These are phyloP conservation scores for Cyclotella cryptica DNA, from an alignment of 108 stramenopile genomes.

Conservation along the genomic window DNA sequence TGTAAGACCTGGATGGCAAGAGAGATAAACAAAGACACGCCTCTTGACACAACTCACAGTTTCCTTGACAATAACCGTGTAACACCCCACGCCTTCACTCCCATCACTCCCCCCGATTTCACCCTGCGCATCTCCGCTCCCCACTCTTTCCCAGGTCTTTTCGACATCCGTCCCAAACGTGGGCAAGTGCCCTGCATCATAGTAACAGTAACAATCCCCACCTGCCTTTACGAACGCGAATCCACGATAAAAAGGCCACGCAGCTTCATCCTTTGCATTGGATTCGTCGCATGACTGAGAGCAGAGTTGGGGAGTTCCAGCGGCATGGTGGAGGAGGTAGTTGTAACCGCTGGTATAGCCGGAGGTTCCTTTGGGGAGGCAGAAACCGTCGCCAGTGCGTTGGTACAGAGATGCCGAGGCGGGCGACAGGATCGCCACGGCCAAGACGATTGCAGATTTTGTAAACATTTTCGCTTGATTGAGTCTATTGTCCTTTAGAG, in stretches of 20 bases:
- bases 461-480: too few relatives aligned
- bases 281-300: background rate
- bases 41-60: background rate
- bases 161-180: background rate
- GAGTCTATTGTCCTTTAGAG: too few relatives aligned
- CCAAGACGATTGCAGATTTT: too few relatives aligned
- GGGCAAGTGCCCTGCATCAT: conserved; percentile 2
- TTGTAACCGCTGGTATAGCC: background rate
- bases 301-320: background rate
- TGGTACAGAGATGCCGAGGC: background rate
- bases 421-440: background rate
- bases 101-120: conserved; percentile 3
- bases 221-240: background rate
- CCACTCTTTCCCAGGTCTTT: background rate
- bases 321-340: background rate
- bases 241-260: background rate
- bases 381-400: background rate
- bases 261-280: background rate
- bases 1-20: too few relatives aligned
- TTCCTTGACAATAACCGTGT: background rate
- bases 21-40: too few relatives aligned
- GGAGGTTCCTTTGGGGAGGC: background rate
- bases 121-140: background rate
- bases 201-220: background rate
- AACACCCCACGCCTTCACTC: background rate